These are phyloP conservation scores for Zygoascus hellenicus DNA, from an alignment of 1,139 yeast species.

Conservation along the genomic window DNA sequence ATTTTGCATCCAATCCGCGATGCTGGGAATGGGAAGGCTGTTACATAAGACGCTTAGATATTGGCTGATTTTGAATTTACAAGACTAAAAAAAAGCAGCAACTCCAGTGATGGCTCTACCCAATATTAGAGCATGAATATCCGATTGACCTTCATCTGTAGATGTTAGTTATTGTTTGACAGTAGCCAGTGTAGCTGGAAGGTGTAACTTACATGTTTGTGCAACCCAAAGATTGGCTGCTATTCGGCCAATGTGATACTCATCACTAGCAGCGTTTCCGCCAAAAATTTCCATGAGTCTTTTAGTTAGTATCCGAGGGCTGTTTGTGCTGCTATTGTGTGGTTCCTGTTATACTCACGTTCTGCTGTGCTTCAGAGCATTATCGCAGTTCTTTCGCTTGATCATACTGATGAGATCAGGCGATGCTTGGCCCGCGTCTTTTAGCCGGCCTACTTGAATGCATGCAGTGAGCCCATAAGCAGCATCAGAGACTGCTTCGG, in stretches of 20 bases:
- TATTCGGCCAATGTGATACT: constrained; percentile 41
- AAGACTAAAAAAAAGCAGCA: constrained; percentile 32
- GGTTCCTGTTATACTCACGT: constrained; percentile 14
- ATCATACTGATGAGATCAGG: constrained; percentile 43
- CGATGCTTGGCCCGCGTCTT: constrained; percentile 35
- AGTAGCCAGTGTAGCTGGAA: not conserved
- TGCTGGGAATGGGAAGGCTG: no score
- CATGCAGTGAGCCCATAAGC: constrained; percentile 39
- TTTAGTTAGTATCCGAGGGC: no score
- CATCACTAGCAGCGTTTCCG: constrained; percentile 41
- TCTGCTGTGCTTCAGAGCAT: constrained; percentile 37
- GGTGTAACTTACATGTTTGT: constrained; percentile 34
- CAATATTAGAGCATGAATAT: constrained; percentile 39
- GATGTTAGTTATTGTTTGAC: not conserved
- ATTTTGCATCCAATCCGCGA: no score
- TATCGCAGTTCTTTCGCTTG: constrained; percentile 41
- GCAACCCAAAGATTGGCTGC: constrained; percentile 41
- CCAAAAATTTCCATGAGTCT: constrained; percentile 42
- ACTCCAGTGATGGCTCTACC: constrained; percentile 42
- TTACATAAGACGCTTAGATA: no score
- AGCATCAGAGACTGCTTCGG: constrained; percentile 40
- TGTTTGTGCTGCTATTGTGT: not conserved
- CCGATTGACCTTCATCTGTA: constrained; percentile 40
- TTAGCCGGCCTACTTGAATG: constrained; percentile 40
- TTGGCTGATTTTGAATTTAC: not conserved